These are phyloP conservation scores for Plantago coronopus DNA, from an alignment of 305 asterid genomes.

Conservation along the genomic window DNA sequence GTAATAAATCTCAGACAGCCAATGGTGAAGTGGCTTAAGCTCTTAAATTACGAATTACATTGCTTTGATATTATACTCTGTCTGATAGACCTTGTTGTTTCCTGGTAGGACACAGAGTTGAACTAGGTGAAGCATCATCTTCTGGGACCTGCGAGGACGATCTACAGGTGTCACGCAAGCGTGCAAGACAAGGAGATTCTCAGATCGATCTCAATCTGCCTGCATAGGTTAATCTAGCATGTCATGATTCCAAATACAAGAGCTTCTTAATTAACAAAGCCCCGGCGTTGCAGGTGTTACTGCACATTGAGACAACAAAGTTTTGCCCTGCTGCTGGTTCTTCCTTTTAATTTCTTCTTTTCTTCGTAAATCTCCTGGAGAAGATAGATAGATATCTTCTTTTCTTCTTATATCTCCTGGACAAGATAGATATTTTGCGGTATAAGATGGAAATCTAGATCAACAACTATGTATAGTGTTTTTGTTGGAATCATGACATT, in stretches of 20 bases:
- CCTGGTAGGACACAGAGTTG: neutral
- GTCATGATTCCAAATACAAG: conserved; percentile 26
- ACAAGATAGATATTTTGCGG: conserved; percentile 8
- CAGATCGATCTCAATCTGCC: conserved; percentile 78
- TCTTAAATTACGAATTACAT: conserved; percentile 17
- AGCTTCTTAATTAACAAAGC: conserved; percentile 1
- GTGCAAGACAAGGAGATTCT: conserved; percentile 38
- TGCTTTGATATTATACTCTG: neutral
- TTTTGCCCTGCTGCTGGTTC: neutral
- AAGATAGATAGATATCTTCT: conserved; percentile 5
- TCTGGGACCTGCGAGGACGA: conserved; percentile 3
- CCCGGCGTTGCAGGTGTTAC: neutral
- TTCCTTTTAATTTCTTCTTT: conserved; percentile 2
- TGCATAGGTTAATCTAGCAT: conserved; percentile 35
- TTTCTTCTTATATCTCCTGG: neutral
- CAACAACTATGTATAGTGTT: conserved; percentile 22
- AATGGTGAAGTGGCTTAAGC: conserved; percentile 41
- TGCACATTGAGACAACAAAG: neutral
- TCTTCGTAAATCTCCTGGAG: neutral
- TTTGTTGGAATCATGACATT: conserved; percentile 13
- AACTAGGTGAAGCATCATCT: conserved; percentile 14
- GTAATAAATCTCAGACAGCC: conserved; percentile 29
- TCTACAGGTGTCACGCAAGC: conserved; percentile 47
- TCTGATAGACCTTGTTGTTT: neutral
- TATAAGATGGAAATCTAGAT: conserved; percentile 17